Base-by-base conservation (phyloP, 2,329 filamentous ascomycete species). In the Trichoderma sp. region DNA sequence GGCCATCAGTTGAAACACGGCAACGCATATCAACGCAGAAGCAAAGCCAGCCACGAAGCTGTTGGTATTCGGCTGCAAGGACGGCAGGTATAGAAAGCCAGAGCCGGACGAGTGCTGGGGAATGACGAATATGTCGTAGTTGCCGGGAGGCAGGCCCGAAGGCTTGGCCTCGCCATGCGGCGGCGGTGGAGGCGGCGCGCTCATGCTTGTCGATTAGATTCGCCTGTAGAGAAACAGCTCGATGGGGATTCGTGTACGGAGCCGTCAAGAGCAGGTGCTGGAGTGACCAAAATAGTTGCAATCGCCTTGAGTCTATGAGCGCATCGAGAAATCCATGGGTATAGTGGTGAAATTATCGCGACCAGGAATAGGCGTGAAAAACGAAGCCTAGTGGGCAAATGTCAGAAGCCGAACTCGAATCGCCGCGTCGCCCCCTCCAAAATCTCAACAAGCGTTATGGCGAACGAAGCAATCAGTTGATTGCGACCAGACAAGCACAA, bases 101-200 rank as follows among this genome's bases (percentile, higher is more conserved):
- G 90, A 89, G 65, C 95, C 95, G 7, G 94, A 87, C 13, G 94
- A 95, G 79, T 97, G 94, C 58, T 94, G 93, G 8, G 95, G 95
- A 76, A 98, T 94, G 78, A 97, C 91, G 82, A 97, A 97, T 77
- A 98, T 97, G 83, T 98, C 95, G 81, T 97, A 98, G 78, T 96
- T 96, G 67, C 95, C 94, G 1, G 91, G 86, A 3, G 95, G 95
- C 59, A 97, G 83, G 68, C 91, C 91, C 18, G 84, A 79, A 46
- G 87, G 85, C 78, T 90, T 90, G 60, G 89, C 90, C 76, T 89
- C 86, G 80, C 94, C 93, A 82, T 97, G 94, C 72, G 93, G 93
- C 77, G 94, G 94, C 73, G 92, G 92, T 73, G 93, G 93, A 72
- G 94, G 94, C 71, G 91, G 91, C 74, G 66, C 59, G 34, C 59